Base-by-base conservation (phyloP, 805 yeast genomes). In the Metschnikowia lunata region DNA sequence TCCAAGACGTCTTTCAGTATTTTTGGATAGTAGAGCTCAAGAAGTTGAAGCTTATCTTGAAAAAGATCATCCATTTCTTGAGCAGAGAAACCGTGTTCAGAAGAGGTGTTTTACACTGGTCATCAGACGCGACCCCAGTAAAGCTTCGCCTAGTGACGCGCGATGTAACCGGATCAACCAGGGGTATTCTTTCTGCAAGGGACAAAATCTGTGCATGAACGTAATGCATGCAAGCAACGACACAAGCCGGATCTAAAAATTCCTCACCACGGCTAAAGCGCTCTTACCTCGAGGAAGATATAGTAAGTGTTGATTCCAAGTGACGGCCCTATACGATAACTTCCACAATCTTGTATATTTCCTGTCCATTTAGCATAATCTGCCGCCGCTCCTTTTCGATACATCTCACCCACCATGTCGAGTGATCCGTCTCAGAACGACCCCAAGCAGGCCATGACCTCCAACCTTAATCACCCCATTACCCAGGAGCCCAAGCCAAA, bases 1-100 rank as follows among this genome's bases (percentile, higher is more conserved):
- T 73, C 55, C 4, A 82, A 58, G 0, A 66, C 60, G 2, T 59
- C 68, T 6, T 57, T 62, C 32, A 67, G 75, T 4, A 71, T 75
- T 0, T 47, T 56, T 0, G 85, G 83, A 46, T 72, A 78, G 30
- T 55, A 56, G 6, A 50, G 48, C 34, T 56, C 46, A 29, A 80
- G 61, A 9, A 55, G 49, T 4, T 50, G 54, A 5, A 80, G 47
- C 55, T 74, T 76, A 18, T 54, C 49, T 30, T 42, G 39, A 23
- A 50, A 46, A 8, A 54, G 51, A 29, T 43, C 43, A 31, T 52
- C 55, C 48, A 49, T 46, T 23, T 37, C 27, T 26, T 8, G 15
- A 10, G 31, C 31, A 29, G 31, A 29, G 23, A 18, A 18, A 18
- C 23, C 23, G 23, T 18, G 23, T 18, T 18, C 4, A 18, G 23